Evolutionary conservation across 2,329 filamentous ascomycete genomes (phyloP).

Genomic region (Gnomoniopsis sp.): DNA sequence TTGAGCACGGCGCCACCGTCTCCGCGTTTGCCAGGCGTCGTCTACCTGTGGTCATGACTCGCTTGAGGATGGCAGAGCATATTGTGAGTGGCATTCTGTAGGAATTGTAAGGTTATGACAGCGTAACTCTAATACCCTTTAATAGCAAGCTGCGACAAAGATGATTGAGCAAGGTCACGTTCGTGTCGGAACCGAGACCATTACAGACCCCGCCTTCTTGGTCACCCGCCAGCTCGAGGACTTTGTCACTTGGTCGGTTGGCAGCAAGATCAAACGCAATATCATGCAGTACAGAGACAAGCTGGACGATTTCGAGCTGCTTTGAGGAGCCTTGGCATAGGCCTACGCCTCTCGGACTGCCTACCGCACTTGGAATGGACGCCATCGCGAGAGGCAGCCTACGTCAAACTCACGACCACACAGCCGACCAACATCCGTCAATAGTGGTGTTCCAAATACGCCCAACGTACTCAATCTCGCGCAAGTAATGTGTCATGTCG

Average conservation of each 20-base stretch:
- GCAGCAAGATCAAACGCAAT: slow-evolving; percentile 94
- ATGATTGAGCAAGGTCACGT: slow-evolving; percentile 95
- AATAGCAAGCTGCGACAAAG: slow-evolving; percentile 67
- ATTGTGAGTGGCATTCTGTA: slow-evolving; percentile 39
- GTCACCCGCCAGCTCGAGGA: slow-evolving; percentile 91
- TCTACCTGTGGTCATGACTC: slow-evolving; percentile 84
- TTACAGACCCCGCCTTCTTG: slow-evolving; percentile 85
- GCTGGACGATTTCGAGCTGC: slow-evolving; percentile 90
- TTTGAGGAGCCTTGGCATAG: slow-evolving; percentile 44
- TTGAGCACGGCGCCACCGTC: slow-evolving; percentile 87
- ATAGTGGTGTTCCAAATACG: too few species aligned
- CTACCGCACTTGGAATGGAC: background rate
- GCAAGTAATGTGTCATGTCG: background rate
- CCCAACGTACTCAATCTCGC: background rate
- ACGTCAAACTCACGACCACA: background rate
- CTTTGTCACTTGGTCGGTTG: slow-evolving; percentile 93
- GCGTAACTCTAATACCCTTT: background rate
- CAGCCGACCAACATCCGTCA: background rate
- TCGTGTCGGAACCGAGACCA: slow-evolving; percentile 81
- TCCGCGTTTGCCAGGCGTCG: slow-evolving; percentile 81
- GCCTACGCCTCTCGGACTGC: background rate
- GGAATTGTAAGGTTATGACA: background rate
- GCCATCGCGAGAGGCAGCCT: background rate
- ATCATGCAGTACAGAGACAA: slow-evolving; percentile 94
- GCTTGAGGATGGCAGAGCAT: slow-evolving; percentile 87